Evolutionary conservation across 1,284 basidiomycete genomes (phyloP).

Genomic region (Moesziomyces aphidis): DNA sequence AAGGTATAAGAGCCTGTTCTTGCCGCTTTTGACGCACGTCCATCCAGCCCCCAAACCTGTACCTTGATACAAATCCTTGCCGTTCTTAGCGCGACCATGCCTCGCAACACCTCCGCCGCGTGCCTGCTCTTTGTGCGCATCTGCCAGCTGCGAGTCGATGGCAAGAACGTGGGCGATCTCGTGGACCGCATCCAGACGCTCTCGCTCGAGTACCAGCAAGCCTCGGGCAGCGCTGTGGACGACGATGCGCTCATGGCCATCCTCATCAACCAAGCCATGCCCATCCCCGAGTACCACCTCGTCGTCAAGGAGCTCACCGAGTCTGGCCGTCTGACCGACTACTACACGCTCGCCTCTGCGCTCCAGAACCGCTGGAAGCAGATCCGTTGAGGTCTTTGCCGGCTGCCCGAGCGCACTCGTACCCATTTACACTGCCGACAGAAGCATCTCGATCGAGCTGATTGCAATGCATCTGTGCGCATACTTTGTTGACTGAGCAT

Average conservation of each 20-base stretch:
- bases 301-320: constrained; percentile 19
- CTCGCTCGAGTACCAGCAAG: constrained; percentile 22
- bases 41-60: too few relatives aligned
- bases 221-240: constrained; percentile 16
- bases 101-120: constrained; percentile 18
- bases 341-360: constrained; percentile 19
- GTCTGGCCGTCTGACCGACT: constrained; percentile 10
- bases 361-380: constrained; percentile 18
- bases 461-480: too few relatives aligned
- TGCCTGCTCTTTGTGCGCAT: constrained; percentile 33
- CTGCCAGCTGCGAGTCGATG: constrained; percentile 21
- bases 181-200: constrained; percentile 24
- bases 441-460: too few relatives aligned
- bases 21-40: too few relatives aligned
- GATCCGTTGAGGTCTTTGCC: constrained; percentile 7
- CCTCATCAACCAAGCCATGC: constrained; percentile 24
- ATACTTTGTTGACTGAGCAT: too few relatives aligned
- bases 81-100: constrained; percentile 9
- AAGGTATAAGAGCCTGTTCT: too few relatives aligned
- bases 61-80: too few relatives aligned
- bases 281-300: constrained; percentile 18
- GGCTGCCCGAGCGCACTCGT: too few relatives aligned
- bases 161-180: constrained; percentile 29
- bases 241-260: constrained; percentile 28
- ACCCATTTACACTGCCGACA: too few relatives aligned